Conservation (phyloP, 2,329 filamentous ascomycete species). For the Raffaelea ambrosiae region DNA sequence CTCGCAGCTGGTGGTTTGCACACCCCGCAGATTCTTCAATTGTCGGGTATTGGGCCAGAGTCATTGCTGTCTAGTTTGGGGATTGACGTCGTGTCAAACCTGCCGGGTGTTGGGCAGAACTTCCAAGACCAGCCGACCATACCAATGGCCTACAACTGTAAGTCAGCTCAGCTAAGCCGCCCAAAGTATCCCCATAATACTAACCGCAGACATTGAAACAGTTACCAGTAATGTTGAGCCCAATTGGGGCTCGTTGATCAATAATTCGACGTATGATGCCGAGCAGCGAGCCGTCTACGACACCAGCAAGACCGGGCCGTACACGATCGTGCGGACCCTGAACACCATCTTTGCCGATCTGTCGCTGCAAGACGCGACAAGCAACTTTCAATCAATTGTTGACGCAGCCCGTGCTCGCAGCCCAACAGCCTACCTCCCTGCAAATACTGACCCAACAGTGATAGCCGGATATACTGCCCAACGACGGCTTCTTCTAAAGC, state of each 20-base stretch:
- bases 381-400: neutral
- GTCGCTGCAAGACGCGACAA: neutral
- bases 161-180: no score
- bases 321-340: conserved; percentile 19
- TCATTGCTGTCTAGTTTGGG: conserved; percentile 26
- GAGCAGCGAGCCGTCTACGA: conserved; percentile 23
- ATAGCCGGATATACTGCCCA: neutral
- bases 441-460: neutral
- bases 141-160: conserved; percentile 10
- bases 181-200: no score
- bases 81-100: conserved; percentile 28
- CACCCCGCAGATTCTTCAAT: conserved; percentile 33
- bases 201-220: no score
- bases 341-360: conserved; percentile 16
- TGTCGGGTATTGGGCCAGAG: conserved; percentile 36
- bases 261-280: conserved; percentile 24
- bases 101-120: conserved; percentile 30
- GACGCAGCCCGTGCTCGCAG: neutral
- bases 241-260: conserved; percentile 18
- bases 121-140: conserved; percentile 25
- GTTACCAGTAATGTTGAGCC: conserved; percentile 19
- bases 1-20: conserved; percentile 33
- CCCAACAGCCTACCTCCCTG: neutral
- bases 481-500: neutral
- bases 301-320: conserved; percentile 19